phyloP scores from a whole-genome alignment of 1,139 yeast species.

The Taphrina sp. region DNA sequence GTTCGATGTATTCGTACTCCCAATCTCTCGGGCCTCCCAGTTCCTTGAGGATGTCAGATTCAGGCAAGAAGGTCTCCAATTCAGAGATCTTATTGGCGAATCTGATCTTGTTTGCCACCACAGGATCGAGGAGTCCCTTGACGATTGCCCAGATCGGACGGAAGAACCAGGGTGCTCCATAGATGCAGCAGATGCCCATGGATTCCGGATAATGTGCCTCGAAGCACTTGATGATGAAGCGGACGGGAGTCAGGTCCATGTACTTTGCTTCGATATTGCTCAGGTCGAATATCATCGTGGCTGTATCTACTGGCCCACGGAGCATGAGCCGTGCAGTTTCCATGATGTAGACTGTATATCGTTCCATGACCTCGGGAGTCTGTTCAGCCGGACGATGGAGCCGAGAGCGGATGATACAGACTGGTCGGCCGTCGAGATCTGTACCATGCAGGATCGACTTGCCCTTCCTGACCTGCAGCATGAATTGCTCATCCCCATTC shows the following conservation, averaged over 20 bases:
- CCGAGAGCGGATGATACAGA: slow-evolving; percentile 69
- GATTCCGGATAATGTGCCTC: slow-evolving; percentile 90
- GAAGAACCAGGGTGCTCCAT: slow-evolving; percentile 89
- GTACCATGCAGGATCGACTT: slow-evolving; percentile 66
- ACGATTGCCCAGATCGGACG: slow-evolving; percentile 81
- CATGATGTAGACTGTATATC: slow-evolving; percentile 63
- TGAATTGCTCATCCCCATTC: slow-evolving; percentile 50
- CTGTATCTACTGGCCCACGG: slow-evolving; percentile 65
- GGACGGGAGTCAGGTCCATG: slow-evolving; percentile 80
- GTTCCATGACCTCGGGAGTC: slow-evolving; percentile 63
- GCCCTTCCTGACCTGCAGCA: slow-evolving; percentile 47
- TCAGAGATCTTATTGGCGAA: slow-evolving; percentile 67
- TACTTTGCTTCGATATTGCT: slow-evolving; percentile 59
- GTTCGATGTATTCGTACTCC: slow-evolving; percentile 57
- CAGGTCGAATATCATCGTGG: slow-evolving; percentile 62
- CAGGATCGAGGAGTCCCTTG: slow-evolving; percentile 85
- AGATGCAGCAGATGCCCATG: slow-evolving; percentile 69
- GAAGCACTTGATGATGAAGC: slow-evolving; percentile 70
- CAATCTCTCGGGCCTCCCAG: slow-evolving; percentile 66
- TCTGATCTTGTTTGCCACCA: slow-evolving; percentile 73
- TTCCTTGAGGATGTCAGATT: slow-evolving; percentile 56
- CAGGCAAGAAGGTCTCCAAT: slow-evolving; percentile 56
- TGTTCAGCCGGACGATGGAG: slow-evolving; percentile 71
- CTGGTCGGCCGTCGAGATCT: slow-evolving; percentile 65
- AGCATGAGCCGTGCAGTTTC: slow-evolving; percentile 67